Evolutionary conservation across 805 yeast genomes (phyloP).

Genomic region (Candida gorgasii): DNA sequence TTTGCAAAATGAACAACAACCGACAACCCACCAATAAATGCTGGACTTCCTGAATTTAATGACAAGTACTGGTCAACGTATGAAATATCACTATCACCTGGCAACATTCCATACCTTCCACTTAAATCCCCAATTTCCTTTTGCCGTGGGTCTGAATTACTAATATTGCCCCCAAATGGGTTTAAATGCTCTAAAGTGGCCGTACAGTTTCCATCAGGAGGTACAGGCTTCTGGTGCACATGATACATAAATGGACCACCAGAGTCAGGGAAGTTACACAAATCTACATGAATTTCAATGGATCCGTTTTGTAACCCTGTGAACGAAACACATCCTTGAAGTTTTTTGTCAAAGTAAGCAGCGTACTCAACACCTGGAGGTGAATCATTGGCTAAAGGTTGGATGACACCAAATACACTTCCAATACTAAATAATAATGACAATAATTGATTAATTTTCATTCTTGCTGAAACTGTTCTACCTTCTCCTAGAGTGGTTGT

Average conservation of each 20-base stretch:
- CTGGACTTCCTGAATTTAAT: slow-evolving; percentile 27
- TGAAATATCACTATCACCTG: slow-evolving; percentile 22
- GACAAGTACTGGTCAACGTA: slow-evolving; percentile 34
- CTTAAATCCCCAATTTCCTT: slow-evolving; percentile 41
- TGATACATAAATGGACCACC: slow-evolving; percentile 45
- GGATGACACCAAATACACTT: slow-evolving; percentile 1
- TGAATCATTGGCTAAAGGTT: slow-evolving; percentile 17
- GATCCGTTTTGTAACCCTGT: slow-evolving; percentile 31
- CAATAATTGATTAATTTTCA: slow-evolving; percentile 2
- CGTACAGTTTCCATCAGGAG: slow-evolving; percentile 38
- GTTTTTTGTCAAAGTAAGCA: slow-evolving; percentile 26
- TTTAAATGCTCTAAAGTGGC: slow-evolving; percentile 38
- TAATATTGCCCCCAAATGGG: slow-evolving; percentile 36
- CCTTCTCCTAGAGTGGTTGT: no score
- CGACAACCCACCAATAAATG: slow-evolving; percentile 35
- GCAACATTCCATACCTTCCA: slow-evolving; percentile 39
- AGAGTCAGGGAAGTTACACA: slow-evolving; percentile 30
- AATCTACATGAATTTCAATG: slow-evolving; percentile 32
- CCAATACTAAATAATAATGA: not conserved
- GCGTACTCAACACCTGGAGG: slow-evolving; percentile 19
- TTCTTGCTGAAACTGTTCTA: not conserved
- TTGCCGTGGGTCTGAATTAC: slow-evolving; percentile 24
- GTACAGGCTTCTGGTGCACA: slow-evolving; percentile 39
- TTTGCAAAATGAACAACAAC: slow-evolving; percentile 37
- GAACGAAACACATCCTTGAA: slow-evolving; percentile 33